Evolutionary conservation across 2,329 filamentous ascomycete genomes (phyloP), one percentile per base, ranked within the genome.

Genomic region (Alternaria sp.): DNA sequence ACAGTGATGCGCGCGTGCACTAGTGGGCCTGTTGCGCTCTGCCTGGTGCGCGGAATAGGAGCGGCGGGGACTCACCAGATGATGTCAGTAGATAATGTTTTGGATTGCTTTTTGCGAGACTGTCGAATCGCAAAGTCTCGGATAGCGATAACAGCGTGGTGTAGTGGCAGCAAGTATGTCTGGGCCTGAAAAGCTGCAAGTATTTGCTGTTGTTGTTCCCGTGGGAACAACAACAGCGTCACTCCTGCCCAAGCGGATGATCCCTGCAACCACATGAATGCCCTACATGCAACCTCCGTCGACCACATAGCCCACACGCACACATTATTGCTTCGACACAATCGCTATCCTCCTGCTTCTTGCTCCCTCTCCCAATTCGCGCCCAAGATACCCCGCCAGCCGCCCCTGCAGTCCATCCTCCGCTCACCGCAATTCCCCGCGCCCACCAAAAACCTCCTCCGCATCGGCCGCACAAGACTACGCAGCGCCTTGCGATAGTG

Each of bases 401-500:
- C 22, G 39, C 32, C 44, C 42, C 26, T 43, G 48, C 59, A 39
- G n/a, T 38, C 43, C 11, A 14, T 42, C 34, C 59, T 51, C 47
- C 58, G 38, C 68, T 65, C 69, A 71, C 66, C 70, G 66, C 71
- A 66, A 51, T 63, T 66, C 62, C 60, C 67, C 61, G 51, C 54
- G 51, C 44, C 61, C 60, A 41, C 48, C 66, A 59, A 61, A 71
- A 71, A 65, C 48, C 59, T 42, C 20, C 20, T 64, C 58, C 59
- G 30, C 36, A 46, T 46, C 56, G 44, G 36, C 43, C 49, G 56
- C 57, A 51, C 32, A 28, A 34, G 24, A 42, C 54, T 48, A 44
- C 48, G 18, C 61, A 41, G 36, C 39, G 26, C 56, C 44, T 57
- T 41, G 44, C 52, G 49, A 55, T 44, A 57, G 66, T 77, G 65